Conservation (phyloP, 148 eudicot genomes). For the Bassia scoparia region DNA sequence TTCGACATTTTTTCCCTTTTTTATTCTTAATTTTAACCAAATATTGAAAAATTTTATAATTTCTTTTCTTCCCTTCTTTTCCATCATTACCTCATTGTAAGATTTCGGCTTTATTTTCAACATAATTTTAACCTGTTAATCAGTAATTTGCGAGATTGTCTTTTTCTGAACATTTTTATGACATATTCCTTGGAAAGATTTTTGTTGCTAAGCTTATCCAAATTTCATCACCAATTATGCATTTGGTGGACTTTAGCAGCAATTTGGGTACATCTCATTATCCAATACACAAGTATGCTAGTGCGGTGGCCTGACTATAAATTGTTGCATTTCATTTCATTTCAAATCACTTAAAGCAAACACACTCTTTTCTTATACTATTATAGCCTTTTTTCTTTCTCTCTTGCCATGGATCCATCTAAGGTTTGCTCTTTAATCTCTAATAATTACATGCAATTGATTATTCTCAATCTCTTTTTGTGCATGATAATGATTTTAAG, state of each 20-base stretch:
- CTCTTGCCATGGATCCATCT: conserved; percentile 53
- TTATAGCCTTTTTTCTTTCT: background rate
- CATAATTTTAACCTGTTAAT: too few species aligned
- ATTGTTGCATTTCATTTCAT: conserved; percentile 1
- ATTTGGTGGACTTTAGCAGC: background rate
- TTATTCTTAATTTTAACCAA: too few species aligned
- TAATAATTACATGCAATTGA: background rate
- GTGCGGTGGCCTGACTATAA: conserved; percentile 6
- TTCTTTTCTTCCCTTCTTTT: too few species aligned
- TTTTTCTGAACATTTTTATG: too few species aligned
- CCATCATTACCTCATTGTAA: too few species aligned
- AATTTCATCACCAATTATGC: background rate
- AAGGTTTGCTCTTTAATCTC: conserved; percentile 38
- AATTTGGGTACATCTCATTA: background rate
- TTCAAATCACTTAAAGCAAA: background rate
- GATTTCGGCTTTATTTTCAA: too few species aligned
- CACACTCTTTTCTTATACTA: background rate
- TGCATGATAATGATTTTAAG: background rate
- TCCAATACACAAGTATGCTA: background rate
- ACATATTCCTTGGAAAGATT: background rate
- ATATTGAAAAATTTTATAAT: too few species aligned
- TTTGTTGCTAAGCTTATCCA: background rate
- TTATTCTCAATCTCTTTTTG: background rate
- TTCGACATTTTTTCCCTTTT: too few species aligned
- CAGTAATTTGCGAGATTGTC: too few species aligned